A percentile compares a stretch with the other conserved stretches of the same genome.
phyloP scores from a whole-genome alignment of 2,329 filamentous ascomycete species.

The Cordyceps cicadae region DNA sequence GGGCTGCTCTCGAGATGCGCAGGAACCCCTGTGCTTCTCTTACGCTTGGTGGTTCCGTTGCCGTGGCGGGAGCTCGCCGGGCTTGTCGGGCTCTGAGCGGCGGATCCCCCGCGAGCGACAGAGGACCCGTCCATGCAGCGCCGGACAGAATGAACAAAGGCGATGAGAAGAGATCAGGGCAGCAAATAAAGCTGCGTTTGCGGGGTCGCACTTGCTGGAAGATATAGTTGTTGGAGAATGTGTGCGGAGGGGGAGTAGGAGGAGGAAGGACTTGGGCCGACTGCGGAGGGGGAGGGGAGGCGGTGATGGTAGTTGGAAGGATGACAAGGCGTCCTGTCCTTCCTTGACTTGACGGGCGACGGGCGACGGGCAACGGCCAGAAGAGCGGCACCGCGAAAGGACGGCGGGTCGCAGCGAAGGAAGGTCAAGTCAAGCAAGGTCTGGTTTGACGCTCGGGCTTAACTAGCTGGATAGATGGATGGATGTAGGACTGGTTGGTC shows the following conservation, averaged over 20 bases:
- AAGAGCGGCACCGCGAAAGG: background rate
- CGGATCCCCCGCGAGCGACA: constrained; percentile 35
- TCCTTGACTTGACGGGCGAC: background rate
- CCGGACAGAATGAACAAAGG: constrained; percentile 15
- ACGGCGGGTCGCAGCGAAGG: background rate
- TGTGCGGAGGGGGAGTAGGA: constrained; percentile 3
- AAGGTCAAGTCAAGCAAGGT: background rate
- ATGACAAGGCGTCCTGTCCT: constrained; percentile 10
- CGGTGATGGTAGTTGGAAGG: constrained; percentile 15
- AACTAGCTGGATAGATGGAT: background rate
- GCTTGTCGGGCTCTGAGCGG: constrained; percentile 47
- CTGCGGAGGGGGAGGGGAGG: constrained; percentile 21
- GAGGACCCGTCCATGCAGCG: constrained; percentile 41
- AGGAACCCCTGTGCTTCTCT: constrained; percentile 44
- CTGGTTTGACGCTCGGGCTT: background rate
- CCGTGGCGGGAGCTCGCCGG: constrained; percentile 45
- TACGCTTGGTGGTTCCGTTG: constrained; percentile 46
- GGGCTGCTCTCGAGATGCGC: constrained; percentile 51
- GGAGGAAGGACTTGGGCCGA: constrained; percentile 19
- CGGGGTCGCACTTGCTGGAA: constrained; percentile 17
- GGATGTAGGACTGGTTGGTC: background rate
- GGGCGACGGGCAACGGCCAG: background rate
- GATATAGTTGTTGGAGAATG: constrained; percentile 14
- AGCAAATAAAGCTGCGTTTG: constrained; percentile 1
- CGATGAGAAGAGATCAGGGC: constrained; percentile 8